Conservation (phyloP, 805 yeast genomes). For the Ogataea parapolymorpha region DNA sequence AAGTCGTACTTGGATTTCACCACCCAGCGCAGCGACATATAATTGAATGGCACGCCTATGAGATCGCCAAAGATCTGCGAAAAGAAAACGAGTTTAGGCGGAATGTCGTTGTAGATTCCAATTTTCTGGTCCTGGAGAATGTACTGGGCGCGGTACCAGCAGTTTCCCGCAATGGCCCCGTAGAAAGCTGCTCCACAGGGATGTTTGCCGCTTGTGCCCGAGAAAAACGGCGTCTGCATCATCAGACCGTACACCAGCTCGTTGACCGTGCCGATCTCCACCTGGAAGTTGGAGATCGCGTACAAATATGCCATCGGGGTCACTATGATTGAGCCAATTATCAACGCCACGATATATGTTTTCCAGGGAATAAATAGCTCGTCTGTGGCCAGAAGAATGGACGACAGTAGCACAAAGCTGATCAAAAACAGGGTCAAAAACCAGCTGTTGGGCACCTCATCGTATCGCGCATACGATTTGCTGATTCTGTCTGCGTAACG, state of each 20-base stretch:
- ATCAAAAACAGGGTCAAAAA: constrained; percentile 34
- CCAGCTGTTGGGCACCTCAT: constrained; percentile 45
- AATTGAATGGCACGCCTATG: constrained; percentile 52
- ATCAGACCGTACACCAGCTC: constrained; percentile 47
- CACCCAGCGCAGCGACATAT: constrained; percentile 47
- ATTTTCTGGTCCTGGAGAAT: constrained; percentile 40
- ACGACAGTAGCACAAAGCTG: constrained; percentile 36
- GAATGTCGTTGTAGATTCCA: constrained; percentile 52
- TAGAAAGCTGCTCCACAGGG: constrained; percentile 49
- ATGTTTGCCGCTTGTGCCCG: constrained; percentile 27
- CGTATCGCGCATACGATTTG: constrained; percentile 37
- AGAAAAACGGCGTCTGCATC: constrained; percentile 34
- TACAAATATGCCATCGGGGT: constrained; percentile 49
- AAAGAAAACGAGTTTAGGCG: constrained; percentile 48
- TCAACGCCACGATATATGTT: constrained; percentile 42
- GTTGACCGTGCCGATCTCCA: constrained; percentile 51
- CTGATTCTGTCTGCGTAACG: constrained; percentile 42
- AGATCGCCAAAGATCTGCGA: constrained; percentile 52
- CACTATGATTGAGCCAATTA: constrained; percentile 43
- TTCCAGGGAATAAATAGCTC: constrained; percentile 34
- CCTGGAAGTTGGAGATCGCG: constrained; percentile 49
- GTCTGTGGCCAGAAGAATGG: constrained; percentile 32
- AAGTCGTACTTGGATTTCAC: constrained; percentile 36
- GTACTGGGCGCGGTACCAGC: constrained; percentile 50
- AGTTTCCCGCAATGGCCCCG: constrained; percentile 52